Base-by-base conservation (phyloP, 78 protist genomes). In the Chrysochromulina tobinii region DNA sequence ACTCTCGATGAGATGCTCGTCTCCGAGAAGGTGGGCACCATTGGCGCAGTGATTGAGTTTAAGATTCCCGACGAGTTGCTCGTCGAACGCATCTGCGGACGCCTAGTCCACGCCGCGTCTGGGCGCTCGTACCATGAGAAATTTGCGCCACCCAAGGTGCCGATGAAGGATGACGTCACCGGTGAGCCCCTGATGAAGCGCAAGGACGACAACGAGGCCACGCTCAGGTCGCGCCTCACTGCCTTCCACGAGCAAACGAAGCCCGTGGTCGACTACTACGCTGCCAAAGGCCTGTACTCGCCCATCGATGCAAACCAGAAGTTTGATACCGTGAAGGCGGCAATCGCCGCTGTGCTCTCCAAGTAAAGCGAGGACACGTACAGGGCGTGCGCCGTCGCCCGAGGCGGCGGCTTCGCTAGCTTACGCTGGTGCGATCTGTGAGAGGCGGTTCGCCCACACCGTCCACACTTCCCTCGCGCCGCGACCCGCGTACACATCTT, bases 141-240 rank as follows among this genome's bases (percentile, higher is more conserved):
- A 50, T 97, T 95, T 18, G 83, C 83, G 64, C 90, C 67, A 90
- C 79, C 79, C 54, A n/a, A 53, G 23, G 89, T 86, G 25, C 53
- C 89, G 9, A 87, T 81, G 23, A n/a, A 27, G 59, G 93, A 91
- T 27, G 98, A 98, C 53, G 90, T 93, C 54, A 97, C 99, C 3
- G 99, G 99, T 4, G 99, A 98, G 86, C 98, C 98, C 17, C 96
- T 98, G 55, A 57, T 95, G 14, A 94, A 94, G 79, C 95, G 99
- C 54, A 48, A 95, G 23, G 99, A 98, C 75, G 99, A 98, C 94
- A 97, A 93, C 21, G 97, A 75, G 50, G 96, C 89, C 79, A 66
- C 88, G 25, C 38, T 95, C 14, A 17, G 1, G 84, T 59, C 27
- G 59, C 95, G 98, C n/a, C 92, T 96, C 48, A 93, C 0, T 18